phyloP scores from a whole-genome alignment of 805 yeast genomes.

The Pichia exigua region DNA sequence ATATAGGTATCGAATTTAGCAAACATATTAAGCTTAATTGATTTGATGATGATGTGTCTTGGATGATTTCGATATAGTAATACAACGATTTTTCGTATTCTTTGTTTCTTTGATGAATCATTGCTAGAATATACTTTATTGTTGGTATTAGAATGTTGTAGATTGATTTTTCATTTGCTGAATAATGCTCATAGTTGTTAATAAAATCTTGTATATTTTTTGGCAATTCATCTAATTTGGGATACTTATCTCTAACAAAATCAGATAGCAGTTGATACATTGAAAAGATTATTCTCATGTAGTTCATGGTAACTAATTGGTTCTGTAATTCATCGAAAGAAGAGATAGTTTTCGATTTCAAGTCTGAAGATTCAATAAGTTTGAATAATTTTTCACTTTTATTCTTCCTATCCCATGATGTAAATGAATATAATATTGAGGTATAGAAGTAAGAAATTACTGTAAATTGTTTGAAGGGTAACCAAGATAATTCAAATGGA shows the following conservation, averaged over 20 bases:
- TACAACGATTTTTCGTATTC: conserved; percentile 32
- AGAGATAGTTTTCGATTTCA: not conserved
- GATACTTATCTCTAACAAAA: conserved; percentile 25
- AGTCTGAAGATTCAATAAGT: not conserved
- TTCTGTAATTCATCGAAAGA: not conserved
- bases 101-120: conserved; percentile 32
- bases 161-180: conserved; percentile 33
- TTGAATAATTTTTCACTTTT: conserved; percentile 31
- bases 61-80: conserved; percentile 31
- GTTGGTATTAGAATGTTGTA: conserved; percentile 32
- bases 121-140: conserved; percentile 34
- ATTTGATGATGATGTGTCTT: not conserved
- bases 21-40: conserved; percentile 10
- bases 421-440: conserved; percentile 33
- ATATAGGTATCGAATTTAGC: conserved; percentile 19
- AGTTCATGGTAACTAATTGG: not conserved
- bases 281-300: not conserved
- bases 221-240: conserved; percentile 6
- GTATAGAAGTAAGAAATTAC: conserved; percentile 34
- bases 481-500: conserved; percentile 31
- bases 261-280: conserved; percentile 31
- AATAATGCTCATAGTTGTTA: conserved; percentile 29
- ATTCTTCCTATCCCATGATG: conserved; percentile 28
- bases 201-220: conserved; percentile 28
- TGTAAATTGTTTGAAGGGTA: conserved; percentile 36